Evolutionary conservation across 345 rosid species (phyloP).

Genomic region (Eucalyptus albens): DNA sequence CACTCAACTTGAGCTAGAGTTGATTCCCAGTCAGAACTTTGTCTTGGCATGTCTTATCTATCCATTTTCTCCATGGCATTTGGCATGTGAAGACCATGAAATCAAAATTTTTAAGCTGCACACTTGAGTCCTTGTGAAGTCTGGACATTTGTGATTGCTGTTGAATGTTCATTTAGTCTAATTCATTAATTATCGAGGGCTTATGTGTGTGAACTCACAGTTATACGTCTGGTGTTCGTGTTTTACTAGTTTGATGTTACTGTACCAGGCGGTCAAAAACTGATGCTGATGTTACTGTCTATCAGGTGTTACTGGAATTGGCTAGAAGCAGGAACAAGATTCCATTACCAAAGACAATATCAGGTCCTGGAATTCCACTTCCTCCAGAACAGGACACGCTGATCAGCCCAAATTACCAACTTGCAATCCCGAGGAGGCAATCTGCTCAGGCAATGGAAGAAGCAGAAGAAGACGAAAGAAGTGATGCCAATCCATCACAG

Average conservation of each 20-base stretch:
- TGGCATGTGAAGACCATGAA: not conserved
- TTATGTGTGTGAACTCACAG: not conserved
- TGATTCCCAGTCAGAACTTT: not conserved
- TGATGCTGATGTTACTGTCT: not conserved
- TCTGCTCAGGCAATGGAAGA: conserved; percentile 50
- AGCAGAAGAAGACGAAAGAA: conserved; percentile 70
- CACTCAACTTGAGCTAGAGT: not conserved
- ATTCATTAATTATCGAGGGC: not conserved
- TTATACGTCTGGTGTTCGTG: not conserved
- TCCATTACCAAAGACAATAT: conserved; percentile 67
- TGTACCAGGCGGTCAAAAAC: not conserved
- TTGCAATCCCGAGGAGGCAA: conserved; percentile 49
- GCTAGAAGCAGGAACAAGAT: conserved; percentile 80
- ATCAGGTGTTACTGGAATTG: conserved; percentile 59
- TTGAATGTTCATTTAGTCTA: not conserved
- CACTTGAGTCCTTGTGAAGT: not conserved
- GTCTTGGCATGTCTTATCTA: not conserved
- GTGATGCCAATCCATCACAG: conserved; percentile 38
- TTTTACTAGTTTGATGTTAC: not conserved
- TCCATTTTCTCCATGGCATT: not conserved
- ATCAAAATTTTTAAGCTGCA: not conserved
- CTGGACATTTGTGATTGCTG: not conserved
- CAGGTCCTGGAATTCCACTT: conserved; percentile 63
- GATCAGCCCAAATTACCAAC: conserved; percentile 76
- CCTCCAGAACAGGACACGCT: conserved; percentile 83